Evolutionary conservation across 805 yeast species (phyloP).

Genomic region (Zygosaccharomyces siamensis): DNA sequence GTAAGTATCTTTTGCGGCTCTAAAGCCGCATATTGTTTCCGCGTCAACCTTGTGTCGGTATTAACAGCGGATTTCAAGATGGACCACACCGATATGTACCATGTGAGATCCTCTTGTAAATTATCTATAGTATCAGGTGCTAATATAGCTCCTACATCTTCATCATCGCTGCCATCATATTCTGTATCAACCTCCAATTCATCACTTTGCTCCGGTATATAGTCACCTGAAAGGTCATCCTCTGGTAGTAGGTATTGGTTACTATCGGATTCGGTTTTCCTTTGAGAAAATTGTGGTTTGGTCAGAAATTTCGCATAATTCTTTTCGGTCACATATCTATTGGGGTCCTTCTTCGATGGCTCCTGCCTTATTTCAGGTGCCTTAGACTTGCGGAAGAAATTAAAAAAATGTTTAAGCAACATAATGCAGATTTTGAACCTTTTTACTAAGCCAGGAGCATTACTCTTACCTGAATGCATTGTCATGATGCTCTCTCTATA

Average conservation of each 20-base stretch:
- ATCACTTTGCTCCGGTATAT: conserved; percentile 22
- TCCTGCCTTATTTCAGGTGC: background rate
- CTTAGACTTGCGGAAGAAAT: conserved; percentile 9
- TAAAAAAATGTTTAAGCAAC: conserved; percentile 7
- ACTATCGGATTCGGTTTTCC: conserved; percentile 17
- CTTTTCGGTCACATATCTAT: conserved; percentile 26
- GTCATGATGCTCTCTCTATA: background rate
- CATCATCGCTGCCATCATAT: conserved; percentile 1
- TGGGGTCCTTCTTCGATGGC: conserved; percentile 13
- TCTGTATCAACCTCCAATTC: conserved; percentile 26
- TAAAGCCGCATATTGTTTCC: conserved; percentile 33
- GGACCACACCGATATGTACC: conserved; percentile 30
- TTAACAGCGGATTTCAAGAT: conserved; percentile 24
- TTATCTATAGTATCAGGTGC: conserved; percentile 10
- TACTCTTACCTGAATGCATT: background rate
- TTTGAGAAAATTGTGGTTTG: conserved; percentile 12
- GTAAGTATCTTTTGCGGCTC: conserved; percentile 30
- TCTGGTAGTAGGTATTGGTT: conserved; percentile 36
- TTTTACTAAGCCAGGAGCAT: conserved; percentile 7
- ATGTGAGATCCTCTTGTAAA: conserved; percentile 20
- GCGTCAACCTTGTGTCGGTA: conserved; percentile 31
- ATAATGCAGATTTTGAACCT: conserved; percentile 8
- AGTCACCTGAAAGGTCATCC: conserved; percentile 37
- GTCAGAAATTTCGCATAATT: conserved; percentile 23
- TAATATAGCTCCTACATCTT: conserved; percentile 2